These are phyloP conservation scores for Ambrosiella cleistominuta DNA, from an alignment of 2,329 filamentous ascomycete genomes.

Conservation along the genomic window DNA sequence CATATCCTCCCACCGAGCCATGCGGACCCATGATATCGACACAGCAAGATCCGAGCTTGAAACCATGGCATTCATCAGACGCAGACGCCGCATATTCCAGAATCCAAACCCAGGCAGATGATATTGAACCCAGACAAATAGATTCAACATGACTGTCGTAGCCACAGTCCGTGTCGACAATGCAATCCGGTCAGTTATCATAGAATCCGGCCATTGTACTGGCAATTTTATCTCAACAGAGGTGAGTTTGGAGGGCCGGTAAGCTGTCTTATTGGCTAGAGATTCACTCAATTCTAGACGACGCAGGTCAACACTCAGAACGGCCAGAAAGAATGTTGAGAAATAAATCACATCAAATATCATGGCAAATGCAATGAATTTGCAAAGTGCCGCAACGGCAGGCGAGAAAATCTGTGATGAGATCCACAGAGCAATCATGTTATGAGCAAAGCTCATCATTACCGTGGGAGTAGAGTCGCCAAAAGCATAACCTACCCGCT, in stretches of 20 bases:
- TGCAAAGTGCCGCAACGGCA: conserved; percentile 57
- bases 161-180: conserved; percentile 60
- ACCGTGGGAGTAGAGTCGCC: conserved; percentile 56
- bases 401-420: conserved; percentile 51
- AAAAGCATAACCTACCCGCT: conserved; percentile 55
- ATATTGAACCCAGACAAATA: conserved; percentile 57
- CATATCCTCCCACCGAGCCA: conserved; percentile 1
- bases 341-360: conserved; percentile 64
- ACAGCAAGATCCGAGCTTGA: not conserved
- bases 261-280: conserved; percentile 30
- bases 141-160: conserved; percentile 53
- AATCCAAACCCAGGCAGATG: conserved; percentile 46
- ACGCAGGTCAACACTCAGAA: conserved; percentile 62
- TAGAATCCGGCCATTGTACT: conserved; percentile 35
- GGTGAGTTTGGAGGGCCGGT: conserved; percentile 16
- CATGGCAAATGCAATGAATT: conserved; percentile 57
- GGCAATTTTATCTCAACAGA: conserved; percentile 12
- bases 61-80: not conserved
- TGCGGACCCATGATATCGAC: conserved; percentile 1
- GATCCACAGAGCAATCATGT: conserved; percentile 45
- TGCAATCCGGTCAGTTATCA: conserved; percentile 47
- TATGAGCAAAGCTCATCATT: conserved; percentile 49
- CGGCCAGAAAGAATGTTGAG: conserved; percentile 62
- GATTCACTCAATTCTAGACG: conserved; percentile 61
- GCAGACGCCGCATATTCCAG: conserved; percentile 1